These are phyloP conservation scores for Dunaliella primolecta DNA, from an alignment of 139 green algal genomes.

Conservation along the genomic window DNA sequence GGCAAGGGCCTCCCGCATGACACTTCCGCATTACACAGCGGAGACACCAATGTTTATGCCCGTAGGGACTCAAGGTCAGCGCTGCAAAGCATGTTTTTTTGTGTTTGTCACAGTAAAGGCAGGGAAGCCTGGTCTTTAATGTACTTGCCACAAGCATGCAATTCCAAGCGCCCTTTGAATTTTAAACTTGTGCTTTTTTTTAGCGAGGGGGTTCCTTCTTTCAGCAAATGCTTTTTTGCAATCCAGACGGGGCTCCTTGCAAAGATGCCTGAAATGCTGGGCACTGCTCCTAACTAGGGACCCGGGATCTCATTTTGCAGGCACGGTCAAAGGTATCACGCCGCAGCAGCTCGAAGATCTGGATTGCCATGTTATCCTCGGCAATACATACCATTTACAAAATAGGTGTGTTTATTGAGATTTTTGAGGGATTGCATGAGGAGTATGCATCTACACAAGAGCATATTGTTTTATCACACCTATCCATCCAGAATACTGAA, in stretches of 20 bases:
- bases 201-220: too few relatives aligned
- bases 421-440: neutral
- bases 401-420: slow-evolving; percentile 29
- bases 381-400: slow-evolving; percentile 94
- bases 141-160: too few relatives aligned
- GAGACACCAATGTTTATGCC: slow-evolving; percentile 99
- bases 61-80: slow-evolving; percentile 89
- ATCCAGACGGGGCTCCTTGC: neutral
- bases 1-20: slow-evolving; percentile 72
- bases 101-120: too few relatives aligned
- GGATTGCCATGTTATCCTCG: slow-evolving; percentile 87
- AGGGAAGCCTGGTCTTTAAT: too few relatives aligned
- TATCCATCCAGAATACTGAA: too few relatives aligned
- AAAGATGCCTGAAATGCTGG: neutral
- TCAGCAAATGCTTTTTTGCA: neutral
- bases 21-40: slow-evolving; percentile 78
- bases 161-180: too few relatives aligned
- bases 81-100: too few relatives aligned
- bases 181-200: too few relatives aligned
- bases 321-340: slow-evolving; percentile 86
- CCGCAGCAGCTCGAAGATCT: slow-evolving; percentile 72
- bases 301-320: too few relatives aligned
- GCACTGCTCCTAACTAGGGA: too few relatives aligned
- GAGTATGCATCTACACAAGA: neutral
- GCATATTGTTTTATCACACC: too few relatives aligned